phyloP scores from a whole-genome alignment of 176 grass and related monocot species.

The Carex scoparia region DNA sequence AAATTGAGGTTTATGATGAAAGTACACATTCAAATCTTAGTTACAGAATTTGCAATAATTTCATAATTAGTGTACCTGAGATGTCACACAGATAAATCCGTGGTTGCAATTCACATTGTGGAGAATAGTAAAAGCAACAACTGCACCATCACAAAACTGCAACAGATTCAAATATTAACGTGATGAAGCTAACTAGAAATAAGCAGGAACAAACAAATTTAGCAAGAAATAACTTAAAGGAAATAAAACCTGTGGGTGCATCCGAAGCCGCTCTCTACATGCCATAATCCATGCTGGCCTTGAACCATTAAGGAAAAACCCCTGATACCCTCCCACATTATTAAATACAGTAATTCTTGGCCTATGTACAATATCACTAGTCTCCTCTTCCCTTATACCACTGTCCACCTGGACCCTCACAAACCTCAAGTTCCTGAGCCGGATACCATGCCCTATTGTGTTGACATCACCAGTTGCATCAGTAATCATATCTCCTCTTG shows the following conservation, averaged over 20 bases:
- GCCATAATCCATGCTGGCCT: conserved; percentile 90
- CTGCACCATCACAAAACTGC: conserved; percentile 83
- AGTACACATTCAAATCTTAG: neutral
- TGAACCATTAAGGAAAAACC: conserved; percentile 74
- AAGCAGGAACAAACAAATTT: conserved; percentile 15
- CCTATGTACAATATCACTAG: conserved; percentile 19
- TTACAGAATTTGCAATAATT: conserved; percentile 6
- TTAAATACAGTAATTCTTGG: conserved; percentile 81
- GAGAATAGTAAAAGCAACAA: conserved; percentile 85
- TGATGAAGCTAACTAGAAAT: conserved; percentile 3
- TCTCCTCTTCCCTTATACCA: conserved; percentile 55
- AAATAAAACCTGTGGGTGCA: conserved; percentile 73
- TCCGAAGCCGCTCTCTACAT: conserved; percentile 72
- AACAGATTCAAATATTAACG: conserved; percentile 30
- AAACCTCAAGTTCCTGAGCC: conserved; percentile 85
- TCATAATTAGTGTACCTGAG: conserved; percentile 44
- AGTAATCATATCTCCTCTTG: conserved; percentile 31
- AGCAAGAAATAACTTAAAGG: neutral
- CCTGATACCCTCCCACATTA: conserved; percentile 83
- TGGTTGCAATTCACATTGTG: conserved; percentile 96
- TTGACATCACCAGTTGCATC: conserved; percentile 36
- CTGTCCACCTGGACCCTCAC: conserved; percentile 53
- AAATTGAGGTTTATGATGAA: neutral
- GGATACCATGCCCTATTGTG: conserved; percentile 26
- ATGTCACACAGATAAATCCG: conserved; percentile 91